phyloP scores from a whole-genome alignment of 208 protist species.

The Naegleria lovaniensis region DNA sequence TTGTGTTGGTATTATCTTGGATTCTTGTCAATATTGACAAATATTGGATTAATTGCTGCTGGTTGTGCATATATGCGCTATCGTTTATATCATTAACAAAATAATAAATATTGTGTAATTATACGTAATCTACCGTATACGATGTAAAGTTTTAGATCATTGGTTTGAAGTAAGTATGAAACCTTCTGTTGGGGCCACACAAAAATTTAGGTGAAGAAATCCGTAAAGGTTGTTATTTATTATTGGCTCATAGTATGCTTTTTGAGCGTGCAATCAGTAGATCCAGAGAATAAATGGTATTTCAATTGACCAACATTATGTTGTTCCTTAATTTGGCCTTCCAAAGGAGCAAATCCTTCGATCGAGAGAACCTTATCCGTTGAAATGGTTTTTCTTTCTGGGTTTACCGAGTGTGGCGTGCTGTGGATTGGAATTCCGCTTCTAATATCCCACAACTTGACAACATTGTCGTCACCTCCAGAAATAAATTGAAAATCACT shows the following conservation, averaged over 20 bases:
- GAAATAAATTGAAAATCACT: background rate
- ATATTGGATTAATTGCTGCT: no score
- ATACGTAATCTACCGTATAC: no score
- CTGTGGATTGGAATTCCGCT: background rate
- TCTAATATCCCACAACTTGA: conserved; percentile 8
- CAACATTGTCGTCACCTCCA: background rate
- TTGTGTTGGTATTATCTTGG: no score
- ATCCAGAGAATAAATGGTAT: background rate
- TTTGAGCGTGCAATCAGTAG: background rate
- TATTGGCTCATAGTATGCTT: background rate
- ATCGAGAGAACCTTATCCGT: background rate
- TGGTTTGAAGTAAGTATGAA: no score
- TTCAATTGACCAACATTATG: background rate
- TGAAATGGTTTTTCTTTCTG: background rate
- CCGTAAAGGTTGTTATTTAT: no score
- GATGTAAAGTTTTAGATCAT: no score
- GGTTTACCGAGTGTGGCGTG: background rate
- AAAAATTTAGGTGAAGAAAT: no score
- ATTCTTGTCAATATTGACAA: no score
- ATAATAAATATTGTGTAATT: no score
- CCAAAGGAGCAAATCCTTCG: background rate
- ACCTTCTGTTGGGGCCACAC: no score
- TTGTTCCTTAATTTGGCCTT: background rate
- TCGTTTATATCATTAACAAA: no score
- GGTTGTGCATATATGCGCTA: no score